These are phyloP conservation scores for Leccinellum luteum DNA, from an alignment of 768 basidiomycete genomes.

Conservation along the genomic window DNA sequence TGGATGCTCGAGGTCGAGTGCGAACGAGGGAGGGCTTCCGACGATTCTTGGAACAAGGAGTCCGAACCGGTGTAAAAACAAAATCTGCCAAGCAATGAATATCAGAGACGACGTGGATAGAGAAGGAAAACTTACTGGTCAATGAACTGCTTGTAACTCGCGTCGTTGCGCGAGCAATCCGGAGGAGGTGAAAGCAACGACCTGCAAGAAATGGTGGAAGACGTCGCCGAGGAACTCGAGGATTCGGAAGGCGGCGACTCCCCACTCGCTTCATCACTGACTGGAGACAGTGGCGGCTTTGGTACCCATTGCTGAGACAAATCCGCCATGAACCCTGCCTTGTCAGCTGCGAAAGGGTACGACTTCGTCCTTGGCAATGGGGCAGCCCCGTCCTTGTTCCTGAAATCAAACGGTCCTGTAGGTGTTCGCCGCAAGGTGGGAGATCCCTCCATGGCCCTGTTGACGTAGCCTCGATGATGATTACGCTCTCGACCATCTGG, in stretches of 20 bases:
- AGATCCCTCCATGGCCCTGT: conserved; percentile 33
- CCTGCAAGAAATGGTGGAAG: conserved; percentile 45
- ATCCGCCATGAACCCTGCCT: conserved; percentile 7
- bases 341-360: conserved; percentile 28
- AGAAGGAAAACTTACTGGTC: conserved; percentile 49
- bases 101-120: background rate
- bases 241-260: conserved; percentile 48
- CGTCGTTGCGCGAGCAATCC: conserved; percentile 24
- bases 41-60: conserved; percentile 28
- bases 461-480: conserved; percentile 60
- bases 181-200: conserved; percentile 42
- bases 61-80: conserved; percentile 77
- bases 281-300: conserved; percentile 13
- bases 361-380: conserved; percentile 35
- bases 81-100: conserved; percentile 46
- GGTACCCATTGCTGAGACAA: background rate
- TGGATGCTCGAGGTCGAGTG: conserved; percentile 57
- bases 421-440: conserved; percentile 45
- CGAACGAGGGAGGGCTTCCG: conserved; percentile 35
- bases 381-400: conserved; percentile 21
- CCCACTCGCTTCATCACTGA: conserved; percentile 26
- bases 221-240: conserved; percentile 44
- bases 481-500: conserved; percentile 36
- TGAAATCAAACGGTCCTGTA: conserved; percentile 37
- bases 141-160: conserved; percentile 60